phyloP scores from a whole-genome alignment of 768 basidiomycete species.

The Amanita molliuscula region DNA sequence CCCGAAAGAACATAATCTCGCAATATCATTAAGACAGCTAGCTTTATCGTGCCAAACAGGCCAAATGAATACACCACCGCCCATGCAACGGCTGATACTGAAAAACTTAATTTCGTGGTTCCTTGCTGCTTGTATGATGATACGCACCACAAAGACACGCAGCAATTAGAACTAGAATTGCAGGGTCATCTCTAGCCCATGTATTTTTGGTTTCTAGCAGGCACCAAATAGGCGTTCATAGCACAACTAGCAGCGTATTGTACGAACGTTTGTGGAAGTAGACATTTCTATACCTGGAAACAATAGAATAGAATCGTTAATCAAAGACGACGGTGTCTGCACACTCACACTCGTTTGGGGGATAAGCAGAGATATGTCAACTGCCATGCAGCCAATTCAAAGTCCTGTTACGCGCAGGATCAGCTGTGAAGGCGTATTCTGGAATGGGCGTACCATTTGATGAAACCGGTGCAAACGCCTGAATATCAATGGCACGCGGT shows the following conservation, averaged over 20 bases:
- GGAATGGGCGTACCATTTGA: slow-evolving; percentile 57
- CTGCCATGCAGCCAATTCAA: slow-evolving; percentile 95
- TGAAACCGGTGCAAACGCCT: slow-evolving; percentile 71
- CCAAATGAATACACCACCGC: slow-evolving; percentile 70
- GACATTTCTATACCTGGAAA: slow-evolving; percentile 78
- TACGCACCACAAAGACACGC: slow-evolving; percentile 64
- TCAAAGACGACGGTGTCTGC: slow-evolving; percentile 6
- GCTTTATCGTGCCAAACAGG: slow-evolving; percentile 40
- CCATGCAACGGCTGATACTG: slow-evolving; percentile 82
- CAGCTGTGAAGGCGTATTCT: neutral
- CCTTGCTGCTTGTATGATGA: neutral
- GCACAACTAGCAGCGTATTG: neutral
- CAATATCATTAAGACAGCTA: slow-evolving; percentile 75
- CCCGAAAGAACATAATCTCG: slow-evolving; percentile 84
- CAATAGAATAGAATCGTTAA: slow-evolving; percentile 7
- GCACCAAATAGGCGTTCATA: neutral
- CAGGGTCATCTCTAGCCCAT: slow-evolving; percentile 97
- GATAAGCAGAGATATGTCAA: slow-evolving; percentile 88
- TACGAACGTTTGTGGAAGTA: slow-evolving; percentile 92
- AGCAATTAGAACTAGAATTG: slow-evolving; percentile 80
- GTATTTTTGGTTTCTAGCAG: slow-evolving; percentile 89
- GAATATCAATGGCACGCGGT: slow-evolving; percentile 72
- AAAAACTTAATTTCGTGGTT: neutral
- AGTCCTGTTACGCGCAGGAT: slow-evolving; percentile 50
- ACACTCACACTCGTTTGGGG: slow-evolving; percentile 76